These are phyloP conservation scores for Saturnispora ahearnii DNA, from an alignment of 805 yeast species.

Conservation along the genomic window DNA sequence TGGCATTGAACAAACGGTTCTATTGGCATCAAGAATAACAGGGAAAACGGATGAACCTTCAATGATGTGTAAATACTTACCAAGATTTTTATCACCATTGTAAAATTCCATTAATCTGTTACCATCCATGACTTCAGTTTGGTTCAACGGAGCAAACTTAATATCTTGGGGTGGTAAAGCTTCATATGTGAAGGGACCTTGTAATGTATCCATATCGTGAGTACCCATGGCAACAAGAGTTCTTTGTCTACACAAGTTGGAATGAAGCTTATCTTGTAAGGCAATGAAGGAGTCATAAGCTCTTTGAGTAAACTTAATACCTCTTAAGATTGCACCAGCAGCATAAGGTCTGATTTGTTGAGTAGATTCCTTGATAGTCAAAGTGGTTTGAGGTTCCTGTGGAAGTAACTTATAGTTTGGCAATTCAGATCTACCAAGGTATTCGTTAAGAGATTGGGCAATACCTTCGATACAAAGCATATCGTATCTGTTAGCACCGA, in stretches of 20 bases:
- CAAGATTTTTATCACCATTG: slow-evolving; percentile 81
- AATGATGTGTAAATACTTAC: slow-evolving; percentile 81
- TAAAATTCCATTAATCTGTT: slow-evolving; percentile 78
- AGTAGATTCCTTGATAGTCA: slow-evolving; percentile 72
- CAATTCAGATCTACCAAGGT: slow-evolving; percentile 56
- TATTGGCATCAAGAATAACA: slow-evolving; percentile 69
- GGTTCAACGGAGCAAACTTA: slow-evolving; percentile 68
- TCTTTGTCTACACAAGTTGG: slow-evolving; percentile 94
- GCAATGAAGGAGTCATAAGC: slow-evolving; percentile 91
- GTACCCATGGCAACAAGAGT: slow-evolving; percentile 98
- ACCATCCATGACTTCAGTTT: slow-evolving; percentile 62
- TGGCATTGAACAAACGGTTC: slow-evolving; percentile 83
- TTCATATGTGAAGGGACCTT: slow-evolving; percentile 76
- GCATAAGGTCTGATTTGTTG: slow-evolving; percentile 80
- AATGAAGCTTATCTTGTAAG: slow-evolving; percentile 90
- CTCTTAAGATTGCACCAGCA: slow-evolving; percentile 88
- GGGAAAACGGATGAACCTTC: slow-evolving; percentile 86
- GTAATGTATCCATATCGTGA: slow-evolving; percentile 80
- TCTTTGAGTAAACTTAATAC: slow-evolving; percentile 71
- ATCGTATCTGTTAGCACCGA: slow-evolving; percentile 98
- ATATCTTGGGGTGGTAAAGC: slow-evolving; percentile 75
- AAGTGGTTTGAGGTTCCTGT: slow-evolving; percentile 48
- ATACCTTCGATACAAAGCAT: slow-evolving; percentile 98
- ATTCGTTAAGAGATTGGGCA: slow-evolving; percentile 88
- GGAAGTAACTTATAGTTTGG: slow-evolving; percentile 62